phyloP scores from a whole-genome alignment of 192 early-diverging fungal species.

The Umbelopsis ramanniana region DNA sequence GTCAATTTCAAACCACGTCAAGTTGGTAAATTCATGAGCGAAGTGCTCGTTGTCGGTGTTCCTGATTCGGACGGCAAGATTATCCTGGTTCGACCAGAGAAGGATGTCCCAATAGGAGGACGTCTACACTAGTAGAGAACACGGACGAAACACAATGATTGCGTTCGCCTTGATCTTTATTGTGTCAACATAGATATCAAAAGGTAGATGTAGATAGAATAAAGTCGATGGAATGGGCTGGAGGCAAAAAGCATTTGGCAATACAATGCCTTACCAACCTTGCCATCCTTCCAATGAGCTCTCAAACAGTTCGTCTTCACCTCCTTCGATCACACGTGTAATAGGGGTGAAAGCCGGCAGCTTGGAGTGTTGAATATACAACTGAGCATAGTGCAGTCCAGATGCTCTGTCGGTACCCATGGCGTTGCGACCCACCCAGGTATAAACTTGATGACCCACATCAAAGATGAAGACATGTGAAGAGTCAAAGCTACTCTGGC shows the following conservation, averaged over 20 bases:
- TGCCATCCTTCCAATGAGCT: conserved; percentile 45
- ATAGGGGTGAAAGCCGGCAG: conserved; percentile 60
- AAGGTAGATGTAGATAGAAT: too few species aligned
- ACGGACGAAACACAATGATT: background rate
- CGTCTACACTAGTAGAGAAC: background rate
- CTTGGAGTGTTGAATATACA: conserved; percentile 58
- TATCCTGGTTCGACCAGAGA: background rate
- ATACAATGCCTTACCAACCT: conserved; percentile 33
- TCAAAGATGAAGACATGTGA: conserved; percentile 77
- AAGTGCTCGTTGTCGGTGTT: conserved; percentile 7
- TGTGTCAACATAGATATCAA: background rate
- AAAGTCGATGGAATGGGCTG: too few species aligned
- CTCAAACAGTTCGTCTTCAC: conserved; percentile 63
- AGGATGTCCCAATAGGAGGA: conserved; percentile 10
- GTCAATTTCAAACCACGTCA: conserved; percentile 22
- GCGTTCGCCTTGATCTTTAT: conserved; percentile 5
- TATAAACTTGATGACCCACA: conserved; percentile 57
- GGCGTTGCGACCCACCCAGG: conserved; percentile 64
- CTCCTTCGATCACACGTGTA: conserved; percentile 70
- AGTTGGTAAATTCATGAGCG: conserved; percentile 18
- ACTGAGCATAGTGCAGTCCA: conserved; percentile 67
- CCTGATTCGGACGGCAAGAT: background rate
- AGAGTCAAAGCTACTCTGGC: conserved; percentile 55
- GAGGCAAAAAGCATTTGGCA: too few species aligned
- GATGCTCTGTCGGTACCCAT: conserved; percentile 53